Evolutionary conservation across 2,329 filamentous ascomycete species (phyloP).

Genomic region (Triangularia verruculosa): DNA sequence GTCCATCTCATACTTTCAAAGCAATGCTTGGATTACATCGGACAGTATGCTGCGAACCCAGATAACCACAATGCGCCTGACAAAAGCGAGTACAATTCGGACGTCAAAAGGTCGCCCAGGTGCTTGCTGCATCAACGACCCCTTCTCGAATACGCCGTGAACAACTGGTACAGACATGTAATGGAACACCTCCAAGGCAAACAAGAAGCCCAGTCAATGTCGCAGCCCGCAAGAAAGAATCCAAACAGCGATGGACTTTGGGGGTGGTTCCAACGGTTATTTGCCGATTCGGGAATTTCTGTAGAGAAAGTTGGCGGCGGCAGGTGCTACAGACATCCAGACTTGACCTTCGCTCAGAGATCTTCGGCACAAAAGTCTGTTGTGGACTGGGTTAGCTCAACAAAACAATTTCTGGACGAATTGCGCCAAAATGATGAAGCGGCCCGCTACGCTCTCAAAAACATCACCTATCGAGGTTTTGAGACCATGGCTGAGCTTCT

Average conservation of each 20-base stretch:
- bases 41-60: neutral
- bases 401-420: neutral
- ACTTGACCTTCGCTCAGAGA: neutral
- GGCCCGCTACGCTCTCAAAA: neutral
- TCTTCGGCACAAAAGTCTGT: neutral
- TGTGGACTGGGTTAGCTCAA: neutral
- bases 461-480: neutral
- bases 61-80: neutral
- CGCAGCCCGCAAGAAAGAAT: neutral
- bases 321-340: too few species aligned
- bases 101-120: neutral
- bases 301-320: too few species aligned
- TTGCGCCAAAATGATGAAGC: neutral
- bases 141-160: neutral
- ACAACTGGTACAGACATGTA: neutral
- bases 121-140: neutral
- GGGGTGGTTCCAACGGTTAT: neutral
- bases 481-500: neutral
- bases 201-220: neutral
- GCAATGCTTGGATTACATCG: neutral
- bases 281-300: too few species aligned
- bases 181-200: neutral
- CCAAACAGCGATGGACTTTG: neutral
- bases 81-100: neutral
- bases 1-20: neutral